phyloP scores from a whole-genome alignment of 768 basidiomycete genomes.

The Tubosaeta brunneosetosa region DNA sequence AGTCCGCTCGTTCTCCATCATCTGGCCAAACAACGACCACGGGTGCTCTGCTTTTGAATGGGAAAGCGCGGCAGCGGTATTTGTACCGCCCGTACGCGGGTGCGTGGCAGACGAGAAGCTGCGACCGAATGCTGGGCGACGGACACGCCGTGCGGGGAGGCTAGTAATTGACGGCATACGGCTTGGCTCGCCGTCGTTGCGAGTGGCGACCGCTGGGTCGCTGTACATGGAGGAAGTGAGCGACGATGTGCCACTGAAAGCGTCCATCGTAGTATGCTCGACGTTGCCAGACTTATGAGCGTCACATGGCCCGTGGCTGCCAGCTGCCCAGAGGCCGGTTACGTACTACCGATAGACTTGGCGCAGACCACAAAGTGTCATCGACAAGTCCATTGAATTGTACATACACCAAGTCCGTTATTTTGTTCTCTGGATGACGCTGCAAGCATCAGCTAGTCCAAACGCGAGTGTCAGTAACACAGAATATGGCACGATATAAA shows the following conservation, averaged over 20 bases:
- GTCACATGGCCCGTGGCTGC: too few species aligned
- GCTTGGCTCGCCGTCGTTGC: constrained; percentile 8
- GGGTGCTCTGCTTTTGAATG: constrained; percentile 10
- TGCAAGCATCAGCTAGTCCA: constrained; percentile 7
- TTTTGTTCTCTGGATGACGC: constrained; percentile 50
- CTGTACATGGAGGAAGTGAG: constrained; percentile 57
- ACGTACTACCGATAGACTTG: constrained; percentile 4
- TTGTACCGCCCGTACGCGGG: constrained; percentile 1
- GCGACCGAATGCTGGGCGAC: constrained; percentile 6
- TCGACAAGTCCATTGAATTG: constrained; percentile 1
- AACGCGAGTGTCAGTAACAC: constrained; percentile 5
- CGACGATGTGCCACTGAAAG: constrained; percentile 64
- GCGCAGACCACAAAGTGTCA: neutral
- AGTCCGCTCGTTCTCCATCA: constrained; percentile 63
- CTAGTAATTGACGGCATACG: constrained; percentile 16
- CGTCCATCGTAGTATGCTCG: constrained; percentile 35
- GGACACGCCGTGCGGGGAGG: neutral
- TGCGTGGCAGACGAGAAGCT: constrained; percentile 6
- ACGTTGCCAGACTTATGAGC: too few species aligned
- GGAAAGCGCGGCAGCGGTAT: constrained; percentile 1
- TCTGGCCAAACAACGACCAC: constrained; percentile 68
- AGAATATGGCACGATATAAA: constrained; percentile 16
- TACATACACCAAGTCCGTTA: constrained; percentile 83
- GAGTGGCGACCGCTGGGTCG: constrained; percentile 1
- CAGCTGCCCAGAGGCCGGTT: neutral